These are phyloP conservation scores for Phytophthora macrochlamydospora DNA, from an alignment of 352 stramenopile genomes.

Conservation along the genomic window DNA sequence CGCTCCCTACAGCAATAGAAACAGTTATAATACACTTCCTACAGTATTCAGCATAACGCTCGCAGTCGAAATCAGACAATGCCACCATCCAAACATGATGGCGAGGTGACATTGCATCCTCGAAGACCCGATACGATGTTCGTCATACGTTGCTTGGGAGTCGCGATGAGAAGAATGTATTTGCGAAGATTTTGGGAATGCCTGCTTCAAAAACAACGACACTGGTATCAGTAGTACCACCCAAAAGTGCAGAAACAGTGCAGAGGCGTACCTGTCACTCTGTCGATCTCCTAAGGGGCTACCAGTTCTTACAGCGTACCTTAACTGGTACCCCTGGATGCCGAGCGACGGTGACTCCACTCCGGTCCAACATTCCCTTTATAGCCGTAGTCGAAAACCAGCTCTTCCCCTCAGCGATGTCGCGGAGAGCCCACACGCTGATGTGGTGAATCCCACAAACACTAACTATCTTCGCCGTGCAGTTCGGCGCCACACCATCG, in stretches of 20 bases:
- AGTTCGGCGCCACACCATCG: slow-evolving; percentile 63
- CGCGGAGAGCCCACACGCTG: slow-evolving; percentile 81
- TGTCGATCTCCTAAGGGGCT: background rate
- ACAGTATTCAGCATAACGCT: too few species aligned
- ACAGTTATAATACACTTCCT: too few species aligned
- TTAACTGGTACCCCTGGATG: slow-evolving; percentile 18
- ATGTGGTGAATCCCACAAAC: slow-evolving; percentile 91
- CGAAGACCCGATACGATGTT: background rate
- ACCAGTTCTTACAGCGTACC: slow-evolving; percentile 2
- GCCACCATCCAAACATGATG: too few species aligned
- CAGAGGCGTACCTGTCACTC: background rate
- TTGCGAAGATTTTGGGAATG: slow-evolving; percentile 2
- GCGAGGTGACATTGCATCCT: background rate
- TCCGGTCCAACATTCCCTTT: slow-evolving; percentile 57
- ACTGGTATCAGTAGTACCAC: background rate
- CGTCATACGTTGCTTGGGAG: background rate
- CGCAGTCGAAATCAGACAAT: too few species aligned
- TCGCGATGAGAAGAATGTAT: slow-evolving; percentile 4
- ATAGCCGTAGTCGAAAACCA: slow-evolving; percentile 74
- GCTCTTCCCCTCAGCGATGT: slow-evolving; percentile 75
- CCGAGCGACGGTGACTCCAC: slow-evolving; percentile 44
- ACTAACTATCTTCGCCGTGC: slow-evolving; percentile 69
- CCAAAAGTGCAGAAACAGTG: background rate
- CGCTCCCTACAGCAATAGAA: too few species aligned
- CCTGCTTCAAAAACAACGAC: background rate